Conservation (phyloP, 768 basidiomycete species). For the Pulveroboletus sp. region DNA sequence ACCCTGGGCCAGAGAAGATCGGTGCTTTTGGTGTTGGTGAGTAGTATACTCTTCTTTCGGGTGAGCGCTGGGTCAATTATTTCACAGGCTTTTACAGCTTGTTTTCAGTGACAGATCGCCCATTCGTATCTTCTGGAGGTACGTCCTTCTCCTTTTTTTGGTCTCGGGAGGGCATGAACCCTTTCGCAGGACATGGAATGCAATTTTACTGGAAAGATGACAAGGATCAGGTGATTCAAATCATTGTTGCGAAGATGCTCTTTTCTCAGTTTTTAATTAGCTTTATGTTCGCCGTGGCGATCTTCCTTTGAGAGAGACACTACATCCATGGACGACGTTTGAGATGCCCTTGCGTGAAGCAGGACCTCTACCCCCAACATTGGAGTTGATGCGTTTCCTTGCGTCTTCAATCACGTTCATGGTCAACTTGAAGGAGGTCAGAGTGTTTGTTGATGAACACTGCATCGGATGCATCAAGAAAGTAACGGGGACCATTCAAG, state of each 20-base stretch:
- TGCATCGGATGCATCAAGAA: slow-evolving; percentile 67
- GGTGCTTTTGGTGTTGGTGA: slow-evolving; percentile 90
- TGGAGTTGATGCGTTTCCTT: slow-evolving; percentile 88
- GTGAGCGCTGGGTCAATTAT: neutral
- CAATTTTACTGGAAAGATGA: slow-evolving; percentile 93
- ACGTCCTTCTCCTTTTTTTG: slow-evolving; percentile 3
- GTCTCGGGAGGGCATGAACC: neutral
- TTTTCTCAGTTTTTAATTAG: slow-evolving; percentile 41
- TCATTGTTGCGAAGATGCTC: slow-evolving; percentile 45
- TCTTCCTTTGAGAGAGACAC: slow-evolving; percentile 38
- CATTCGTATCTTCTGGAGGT: slow-evolving; percentile 75
- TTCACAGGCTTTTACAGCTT: slow-evolving; percentile 62
- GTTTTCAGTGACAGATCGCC: slow-evolving; percentile 76
- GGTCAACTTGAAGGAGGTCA: slow-evolving; percentile 67
- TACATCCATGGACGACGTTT: slow-evolving; percentile 74
- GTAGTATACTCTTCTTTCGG: slow-evolving; percentile 10
- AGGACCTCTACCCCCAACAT: slow-evolving; percentile 68
- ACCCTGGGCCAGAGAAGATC: slow-evolving; percentile 92
- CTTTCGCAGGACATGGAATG: slow-evolving; percentile 72
- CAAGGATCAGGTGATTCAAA: slow-evolving; percentile 32
- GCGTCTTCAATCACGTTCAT: slow-evolving; percentile 91
- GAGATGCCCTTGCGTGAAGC: slow-evolving; percentile 82
- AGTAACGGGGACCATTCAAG: slow-evolving; percentile 45
- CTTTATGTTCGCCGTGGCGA: slow-evolving; percentile 76
- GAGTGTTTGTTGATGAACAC: slow-evolving; percentile 76